Percentiles rank a stretch among this genome's conserved stretches.
phyloP scores from a whole-genome alignment of 1,284 basidiomycete species.

The Hypsizygus ulmarius region DNA sequence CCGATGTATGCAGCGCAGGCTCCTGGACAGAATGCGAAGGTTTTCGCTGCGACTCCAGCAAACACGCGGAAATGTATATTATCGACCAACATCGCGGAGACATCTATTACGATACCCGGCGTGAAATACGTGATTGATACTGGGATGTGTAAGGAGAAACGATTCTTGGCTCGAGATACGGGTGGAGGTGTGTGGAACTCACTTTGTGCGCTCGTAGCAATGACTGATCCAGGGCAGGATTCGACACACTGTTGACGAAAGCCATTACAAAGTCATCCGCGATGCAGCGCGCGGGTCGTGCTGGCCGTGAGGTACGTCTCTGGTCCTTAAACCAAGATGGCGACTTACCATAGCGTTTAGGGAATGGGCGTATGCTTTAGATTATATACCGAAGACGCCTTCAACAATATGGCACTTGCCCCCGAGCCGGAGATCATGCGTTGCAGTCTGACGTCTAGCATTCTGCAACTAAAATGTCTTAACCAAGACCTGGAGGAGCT shows the following conservation, averaged over 20 bases:
- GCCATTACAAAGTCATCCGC: constrained; percentile 89
- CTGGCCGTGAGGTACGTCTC: constrained; percentile 77
- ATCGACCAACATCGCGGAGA: constrained; percentile 97
- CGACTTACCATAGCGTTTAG: constrained; percentile 32
- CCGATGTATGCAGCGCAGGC: constrained; percentile 87
- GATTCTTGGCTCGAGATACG: constrained; percentile 66
- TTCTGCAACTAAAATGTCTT: constrained; percentile 83
- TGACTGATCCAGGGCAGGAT: constrained; percentile 47
- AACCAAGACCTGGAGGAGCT: constrained; percentile 76
- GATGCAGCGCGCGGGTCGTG: constrained; percentile 84
- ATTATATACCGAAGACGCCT: constrained; percentile 82
- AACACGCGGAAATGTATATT: constrained; percentile 87
- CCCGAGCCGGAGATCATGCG: constrained; percentile 87
- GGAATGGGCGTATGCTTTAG: constrained; percentile 84
- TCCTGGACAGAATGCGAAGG: constrained; percentile 73
- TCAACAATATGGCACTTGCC: constrained; percentile 61
- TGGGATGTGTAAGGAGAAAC: constrained; percentile 94
- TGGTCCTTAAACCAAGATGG: constrained; percentile 4
- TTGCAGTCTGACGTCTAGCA: constrained; percentile 78
- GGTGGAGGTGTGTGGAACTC: constrained; percentile 58
- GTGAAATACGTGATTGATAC: constrained; percentile 95
- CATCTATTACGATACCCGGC: constrained; percentile 95
- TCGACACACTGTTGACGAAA: constrained; percentile 85
- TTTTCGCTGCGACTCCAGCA: constrained; percentile 70
- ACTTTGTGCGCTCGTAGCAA: neutral